Conservation (phyloP, 371 early-diverging fungal species). For the Mucor lusitanicus region DNA sequence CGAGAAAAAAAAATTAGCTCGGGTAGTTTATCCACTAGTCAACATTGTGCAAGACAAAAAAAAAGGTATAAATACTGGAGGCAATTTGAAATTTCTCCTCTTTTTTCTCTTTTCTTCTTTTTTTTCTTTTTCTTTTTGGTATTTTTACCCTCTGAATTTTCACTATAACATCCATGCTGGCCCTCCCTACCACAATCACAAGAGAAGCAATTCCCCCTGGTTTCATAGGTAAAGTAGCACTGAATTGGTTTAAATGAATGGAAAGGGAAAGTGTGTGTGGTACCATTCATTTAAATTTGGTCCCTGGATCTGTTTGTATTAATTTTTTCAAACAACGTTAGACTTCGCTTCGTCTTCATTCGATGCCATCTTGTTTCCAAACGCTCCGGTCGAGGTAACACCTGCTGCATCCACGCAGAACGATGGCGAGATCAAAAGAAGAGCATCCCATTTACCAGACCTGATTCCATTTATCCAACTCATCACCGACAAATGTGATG, state of each 20-base stretch:
- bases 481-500: conserved; percentile 50
- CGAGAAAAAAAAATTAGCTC: not conserved
- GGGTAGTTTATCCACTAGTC: not conserved
- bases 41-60: not conserved
- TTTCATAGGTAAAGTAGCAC: conserved; percentile 38
- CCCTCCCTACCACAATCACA: conserved; percentile 23
- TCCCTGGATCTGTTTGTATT: not conserved
- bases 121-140: conserved; percentile 40
- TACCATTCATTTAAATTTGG: not conserved
- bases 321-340: conserved; percentile 9
- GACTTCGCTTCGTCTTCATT: conserved; percentile 53
- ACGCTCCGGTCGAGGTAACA: not conserved
- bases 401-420: not conserved
- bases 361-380: conserved; percentile 46
- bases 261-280: not conserved
- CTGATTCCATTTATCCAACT: conserved; percentile 48
- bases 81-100: not conserved
- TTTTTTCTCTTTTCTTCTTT: conserved; percentile 23
- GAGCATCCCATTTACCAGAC: conserved; percentile 42
- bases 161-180: conserved; percentile 20
- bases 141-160: conserved; percentile 14
- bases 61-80: conserved; percentile 4
- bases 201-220: conserved; percentile 40
- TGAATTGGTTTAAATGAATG: not conserved
- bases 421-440: conserved; percentile 20